Evolutionary conservation across 2,329 filamentous ascomycete species (phyloP), one percentile per base, ranked within the genome.

Genomic region (Trichoderma sp.): DNA sequence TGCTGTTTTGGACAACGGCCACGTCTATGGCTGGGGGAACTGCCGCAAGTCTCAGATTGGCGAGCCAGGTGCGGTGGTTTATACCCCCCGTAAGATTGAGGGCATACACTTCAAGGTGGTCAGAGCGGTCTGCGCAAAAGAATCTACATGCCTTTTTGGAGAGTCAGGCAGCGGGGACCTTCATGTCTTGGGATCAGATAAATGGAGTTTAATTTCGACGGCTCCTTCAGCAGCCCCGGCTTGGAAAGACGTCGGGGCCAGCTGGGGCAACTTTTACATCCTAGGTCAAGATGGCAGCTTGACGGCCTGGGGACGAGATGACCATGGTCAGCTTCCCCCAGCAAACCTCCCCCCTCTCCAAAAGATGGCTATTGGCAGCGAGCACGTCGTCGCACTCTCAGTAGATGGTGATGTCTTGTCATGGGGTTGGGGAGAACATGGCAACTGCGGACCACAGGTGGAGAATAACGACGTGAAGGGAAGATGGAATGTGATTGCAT

Each of bases 381-480:
- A 98, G 78, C 95, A 99, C 78, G 88, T 87, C n/a, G 79, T 98
- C 70, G 92, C 89, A 9, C 78, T 94, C 29, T 88, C 91, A 0
- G 80, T 80, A 10, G 82, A 85, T 22, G 87, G 87, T 1, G 86
- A 89, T 60, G 87, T 97, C 1, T 80, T 96, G 58, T 87, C 92
- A 1, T 98, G 94, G 93, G 95, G 95, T 22, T 99, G 95, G 95
- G 94, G 93, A 2, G 94, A 98, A 79, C 95, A 99, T 80, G 95
- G 95, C 1, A 99, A 99, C 77, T 99, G 95, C 77, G 95, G 95
- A 3, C 86, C 88, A 39, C 82, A 85, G 13, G 87, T 88, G 70
- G 81, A 84, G 19, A 81, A 85, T 70, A 88, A 87, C 59, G 87
- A 92, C 78, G 88, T 93, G 54, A 90, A 89, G 71, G 90, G 86